These are phyloP conservation scores for Verbena officinalis DNA, from an alignment of 257 asterid genomes.

Conservation along the genomic window DNA sequence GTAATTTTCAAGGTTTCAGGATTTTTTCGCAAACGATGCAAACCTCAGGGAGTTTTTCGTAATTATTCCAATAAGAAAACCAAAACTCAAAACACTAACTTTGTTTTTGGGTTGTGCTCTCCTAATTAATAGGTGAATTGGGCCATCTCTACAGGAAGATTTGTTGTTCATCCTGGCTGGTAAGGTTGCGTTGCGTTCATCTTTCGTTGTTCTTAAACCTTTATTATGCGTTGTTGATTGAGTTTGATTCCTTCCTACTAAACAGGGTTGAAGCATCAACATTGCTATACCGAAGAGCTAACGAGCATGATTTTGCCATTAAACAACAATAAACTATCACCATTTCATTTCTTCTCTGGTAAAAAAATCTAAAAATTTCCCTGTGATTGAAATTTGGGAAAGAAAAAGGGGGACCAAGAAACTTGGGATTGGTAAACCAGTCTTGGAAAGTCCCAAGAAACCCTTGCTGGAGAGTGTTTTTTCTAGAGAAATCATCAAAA, in stretches of 20 bases:
- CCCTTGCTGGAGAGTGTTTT: slow-evolving; percentile 31
- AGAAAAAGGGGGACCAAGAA: slow-evolving; percentile 22
- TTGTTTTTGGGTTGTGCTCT: slow-evolving; percentile 1
- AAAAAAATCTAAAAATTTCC: slow-evolving; percentile 25
- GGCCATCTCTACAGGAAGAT: slow-evolving; percentile 78
- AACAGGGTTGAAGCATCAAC: slow-evolving; percentile 98
- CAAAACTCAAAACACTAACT: not conserved
- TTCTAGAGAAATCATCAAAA: slow-evolving; percentile 4
- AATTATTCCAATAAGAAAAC: too few relatives aligned
- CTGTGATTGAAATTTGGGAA: slow-evolving; percentile 25
- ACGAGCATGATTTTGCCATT: slow-evolving; percentile 86
- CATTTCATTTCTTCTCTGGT: slow-evolving; percentile 27
- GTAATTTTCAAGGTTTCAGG: too few relatives aligned
- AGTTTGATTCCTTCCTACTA: slow-evolving; percentile 20
- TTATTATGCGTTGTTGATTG: slow-evolving; percentile 8
- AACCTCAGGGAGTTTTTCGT: too few relatives aligned
- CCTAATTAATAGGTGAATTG: slow-evolving; percentile 71
- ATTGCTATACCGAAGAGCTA: slow-evolving; percentile 92
- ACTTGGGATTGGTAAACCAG: slow-evolving; percentile 22
- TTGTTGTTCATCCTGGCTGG: slow-evolving; percentile 98
- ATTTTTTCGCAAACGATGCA: too few relatives aligned
- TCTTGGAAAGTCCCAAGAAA: slow-evolving; percentile 27
- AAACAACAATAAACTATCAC: slow-evolving; percentile 57
- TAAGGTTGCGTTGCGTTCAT: slow-evolving; percentile 39
- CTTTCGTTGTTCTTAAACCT: not conserved